phyloP scores from a whole-genome alignment of 2,329 filamentous ascomycete species.

The Macrophomina phaseolina region DNA sequence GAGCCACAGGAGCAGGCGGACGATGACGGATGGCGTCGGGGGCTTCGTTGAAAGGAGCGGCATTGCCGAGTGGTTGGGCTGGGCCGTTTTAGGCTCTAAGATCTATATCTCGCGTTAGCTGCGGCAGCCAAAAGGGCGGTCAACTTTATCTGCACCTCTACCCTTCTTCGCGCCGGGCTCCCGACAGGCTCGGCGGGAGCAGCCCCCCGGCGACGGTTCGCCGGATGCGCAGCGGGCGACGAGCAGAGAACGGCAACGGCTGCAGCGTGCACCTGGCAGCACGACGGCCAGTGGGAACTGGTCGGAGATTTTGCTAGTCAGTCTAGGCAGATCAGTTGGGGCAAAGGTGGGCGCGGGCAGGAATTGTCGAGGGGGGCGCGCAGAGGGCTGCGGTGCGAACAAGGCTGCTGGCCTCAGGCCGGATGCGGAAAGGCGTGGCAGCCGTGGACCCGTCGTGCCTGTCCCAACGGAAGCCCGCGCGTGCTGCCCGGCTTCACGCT shows the following conservation, averaged over 20 bases:
- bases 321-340: background rate
- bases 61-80: background rate
- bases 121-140: conserved; percentile 13
- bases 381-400: conserved; percentile 9
- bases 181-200: background rate
- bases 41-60: background rate
- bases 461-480: background rate
- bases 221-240: background rate
- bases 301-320: conserved; percentile 20
- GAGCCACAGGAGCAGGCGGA: background rate
- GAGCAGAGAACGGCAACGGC: background rate
- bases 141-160: conserved; percentile 15
- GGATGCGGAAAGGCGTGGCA: background rate
- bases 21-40: conserved; percentile 1
- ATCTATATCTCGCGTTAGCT: conserved; percentile 12
- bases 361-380: background rate
- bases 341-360: conserved; percentile 3
- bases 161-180: background rate
- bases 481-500: background rate
- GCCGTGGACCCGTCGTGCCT: background rate
- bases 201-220: background rate
- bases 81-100: conserved; percentile 17
- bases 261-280: background rate
- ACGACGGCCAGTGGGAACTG: background rate
- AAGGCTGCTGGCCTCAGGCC: conserved; percentile 5